Evolutionary conservation across 2,329 filamentous ascomycete genomes (phyloP).

Genomic region (Lecanicillium sp.): DNA sequence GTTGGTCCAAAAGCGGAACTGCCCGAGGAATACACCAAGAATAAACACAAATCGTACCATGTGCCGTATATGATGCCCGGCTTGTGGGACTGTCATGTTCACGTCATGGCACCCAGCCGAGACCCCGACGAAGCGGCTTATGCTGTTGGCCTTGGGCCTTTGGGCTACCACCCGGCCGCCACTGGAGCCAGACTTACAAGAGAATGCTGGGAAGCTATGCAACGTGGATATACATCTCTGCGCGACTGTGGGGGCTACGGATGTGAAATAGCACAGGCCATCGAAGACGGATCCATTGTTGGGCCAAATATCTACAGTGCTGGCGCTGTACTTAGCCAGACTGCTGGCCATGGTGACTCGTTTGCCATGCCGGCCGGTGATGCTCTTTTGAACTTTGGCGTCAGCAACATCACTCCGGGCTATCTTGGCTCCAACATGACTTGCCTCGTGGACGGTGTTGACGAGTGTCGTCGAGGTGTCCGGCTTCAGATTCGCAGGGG

Average conservation of each 20-base stretch:
- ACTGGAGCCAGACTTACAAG: slow-evolving; percentile 29
- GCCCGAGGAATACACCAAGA: slow-evolving; percentile 19
- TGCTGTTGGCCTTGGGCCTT: slow-evolving; percentile 14
- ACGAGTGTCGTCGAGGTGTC: slow-evolving; percentile 30
- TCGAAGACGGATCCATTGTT: slow-evolving; percentile 33
- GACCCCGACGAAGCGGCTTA: slow-evolving; percentile 13
- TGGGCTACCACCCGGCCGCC: slow-evolving; percentile 21
- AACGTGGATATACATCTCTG: slow-evolving; percentile 41
- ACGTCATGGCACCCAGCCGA: slow-evolving; percentile 29
- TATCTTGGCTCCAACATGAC: slow-evolving; percentile 19
- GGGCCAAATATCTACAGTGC: slow-evolving; percentile 42
- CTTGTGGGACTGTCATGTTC: slow-evolving; percentile 44
- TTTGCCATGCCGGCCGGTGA: slow-evolving; percentile 25
- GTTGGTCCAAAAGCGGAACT: slow-evolving; percentile 22
- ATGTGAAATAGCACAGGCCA: slow-evolving; percentile 31
- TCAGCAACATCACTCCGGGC: slow-evolving; percentile 19
- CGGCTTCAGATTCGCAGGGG: slow-evolving; percentile 31
- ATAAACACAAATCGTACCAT: slow-evolving; percentile 16
- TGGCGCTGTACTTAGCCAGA: slow-evolving; percentile 34
- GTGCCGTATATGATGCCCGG: slow-evolving; percentile 41
- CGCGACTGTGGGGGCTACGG: slow-evolving; percentile 40
- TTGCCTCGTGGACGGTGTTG: slow-evolving; percentile 27
- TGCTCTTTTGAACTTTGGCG: slow-evolving; percentile 24
- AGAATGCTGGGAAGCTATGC: slow-evolving; percentile 27
- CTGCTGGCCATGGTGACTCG: slow-evolving; percentile 37